Percentiles rank a stretch among this genome's conserved stretches.
Evolutionary conservation across 1,284 basidiomycete species (phyloP).

Genomic region (Puccinia coronata): DNA sequence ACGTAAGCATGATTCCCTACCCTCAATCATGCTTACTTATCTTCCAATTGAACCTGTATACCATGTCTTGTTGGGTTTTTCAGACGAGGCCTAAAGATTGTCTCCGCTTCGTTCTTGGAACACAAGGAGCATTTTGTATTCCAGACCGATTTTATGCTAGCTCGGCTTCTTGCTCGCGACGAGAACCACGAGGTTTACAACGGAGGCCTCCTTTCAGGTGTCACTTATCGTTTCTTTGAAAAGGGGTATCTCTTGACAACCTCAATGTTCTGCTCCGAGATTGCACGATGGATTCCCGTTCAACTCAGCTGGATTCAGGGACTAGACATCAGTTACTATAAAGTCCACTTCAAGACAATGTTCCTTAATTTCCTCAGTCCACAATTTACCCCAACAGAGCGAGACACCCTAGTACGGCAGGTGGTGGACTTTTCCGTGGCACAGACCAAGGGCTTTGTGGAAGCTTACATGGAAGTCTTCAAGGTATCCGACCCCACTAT

Average conservation of each 20-base stretch:
- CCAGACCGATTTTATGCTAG: constrained; percentile 11
- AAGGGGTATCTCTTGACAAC: constrained; percentile 9
- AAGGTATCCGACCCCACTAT: neutral
- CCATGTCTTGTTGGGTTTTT: neutral
- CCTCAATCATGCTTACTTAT: no score
- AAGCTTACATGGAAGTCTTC: constrained; percentile 26
- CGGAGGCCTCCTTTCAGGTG: neutral
- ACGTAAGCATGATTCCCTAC: neutral
- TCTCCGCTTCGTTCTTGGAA: neutral
- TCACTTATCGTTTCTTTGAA: constrained; percentile 24
- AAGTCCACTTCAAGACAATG: neutral
- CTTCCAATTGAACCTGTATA: no score
- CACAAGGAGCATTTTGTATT: neutral
- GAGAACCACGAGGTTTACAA: neutral
- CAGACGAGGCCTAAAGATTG: neutral
- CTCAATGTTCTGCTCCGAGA: neutral
- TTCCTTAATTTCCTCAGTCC: no score
- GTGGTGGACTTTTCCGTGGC: constrained; percentile 7
- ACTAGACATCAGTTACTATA: neutral
- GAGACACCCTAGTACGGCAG: neutral
- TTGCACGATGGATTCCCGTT: constrained; percentile 13
- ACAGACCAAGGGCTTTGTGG: neutral
- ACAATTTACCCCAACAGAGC: no score
- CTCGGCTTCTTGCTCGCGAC: neutral
- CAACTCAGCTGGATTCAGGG: constrained; percentile 20